Percentiles rank a stretch among this genome's conserved stretches.
Evolutionary conservation across 768 basidiomycete genomes (phyloP).

Genomic region (Zangia roseola): DNA sequence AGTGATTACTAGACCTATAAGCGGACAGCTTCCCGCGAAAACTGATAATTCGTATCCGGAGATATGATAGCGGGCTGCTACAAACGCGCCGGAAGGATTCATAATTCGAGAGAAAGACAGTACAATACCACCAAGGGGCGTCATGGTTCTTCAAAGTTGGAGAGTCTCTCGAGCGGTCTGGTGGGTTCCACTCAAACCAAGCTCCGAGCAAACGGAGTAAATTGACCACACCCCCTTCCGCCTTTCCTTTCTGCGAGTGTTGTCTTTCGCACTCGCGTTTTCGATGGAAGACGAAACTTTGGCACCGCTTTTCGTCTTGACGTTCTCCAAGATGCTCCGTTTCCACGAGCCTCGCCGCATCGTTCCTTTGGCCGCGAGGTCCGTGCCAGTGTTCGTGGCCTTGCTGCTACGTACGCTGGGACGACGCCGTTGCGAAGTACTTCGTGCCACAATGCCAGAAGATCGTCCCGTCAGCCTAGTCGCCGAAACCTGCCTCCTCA

Average conservation of each 20-base stretch:
- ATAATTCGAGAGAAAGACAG: too few relatives aligned
- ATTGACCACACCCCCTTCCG: constrained; percentile 29
- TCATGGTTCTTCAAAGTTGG: too few relatives aligned
- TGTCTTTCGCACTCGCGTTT: constrained; percentile 7
- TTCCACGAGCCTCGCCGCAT: constrained; percentile 29
- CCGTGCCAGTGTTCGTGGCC: not conserved
- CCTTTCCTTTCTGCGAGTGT: constrained; percentile 17
- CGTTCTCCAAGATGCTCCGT: constrained; percentile 20
- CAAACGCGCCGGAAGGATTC: too few relatives aligned
- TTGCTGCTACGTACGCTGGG: constrained; percentile 17
- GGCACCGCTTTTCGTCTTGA: constrained; percentile 6
- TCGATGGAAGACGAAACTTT: constrained; percentile 15
- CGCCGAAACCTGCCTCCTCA: constrained; percentile 15
- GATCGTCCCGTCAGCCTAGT: constrained; percentile 8
- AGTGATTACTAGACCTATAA: too few relatives aligned
- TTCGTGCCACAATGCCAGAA: constrained; percentile 1
- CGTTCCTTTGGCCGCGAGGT: constrained; percentile 16
- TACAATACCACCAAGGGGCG: too few relatives aligned
- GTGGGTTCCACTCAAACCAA: constrained; percentile 14
- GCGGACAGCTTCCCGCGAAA: too few relatives aligned
- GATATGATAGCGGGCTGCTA: too few relatives aligned
- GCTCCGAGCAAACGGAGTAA: constrained; percentile 29
- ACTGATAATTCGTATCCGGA: too few relatives aligned
- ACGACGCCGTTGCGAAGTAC: constrained; percentile 14
- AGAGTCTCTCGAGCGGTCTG: constrained; percentile 2